Conservation (phyloP, 495 filamentous ascomycete species). For the Aspergillus wentii region DNA sequence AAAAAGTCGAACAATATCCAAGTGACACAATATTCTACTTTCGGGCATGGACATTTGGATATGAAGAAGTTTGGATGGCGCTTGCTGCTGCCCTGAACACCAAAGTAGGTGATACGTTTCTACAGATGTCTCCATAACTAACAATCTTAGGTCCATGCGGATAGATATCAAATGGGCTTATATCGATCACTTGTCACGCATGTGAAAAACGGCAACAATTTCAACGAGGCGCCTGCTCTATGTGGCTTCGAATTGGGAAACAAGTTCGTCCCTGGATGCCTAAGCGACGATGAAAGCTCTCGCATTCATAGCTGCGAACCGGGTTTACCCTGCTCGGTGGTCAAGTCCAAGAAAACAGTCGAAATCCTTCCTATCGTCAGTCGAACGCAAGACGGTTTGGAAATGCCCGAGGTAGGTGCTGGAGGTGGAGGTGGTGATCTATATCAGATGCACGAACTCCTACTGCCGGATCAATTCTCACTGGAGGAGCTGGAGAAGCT, state of each 20-base stretch:
- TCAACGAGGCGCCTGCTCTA: slow-evolving; percentile 59
- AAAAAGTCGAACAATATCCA: slow-evolving; percentile 65
- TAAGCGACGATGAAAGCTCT: slow-evolving; percentile 59
- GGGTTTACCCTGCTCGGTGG: slow-evolving; percentile 56
- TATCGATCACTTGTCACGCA: slow-evolving; percentile 59
- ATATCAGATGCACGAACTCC: slow-evolving; percentile 58
- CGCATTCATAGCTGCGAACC: slow-evolving; percentile 87
- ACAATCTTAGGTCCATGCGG: slow-evolving; percentile 65
- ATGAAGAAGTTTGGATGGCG: slow-evolving; percentile 88
- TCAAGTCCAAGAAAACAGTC: slow-evolving; percentile 53
- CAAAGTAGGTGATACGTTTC: slow-evolving; percentile 39
- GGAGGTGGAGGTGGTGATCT: slow-evolving; percentile 79
- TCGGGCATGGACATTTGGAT: slow-evolving; percentile 89
- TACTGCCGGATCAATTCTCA: slow-evolving; percentile 42
- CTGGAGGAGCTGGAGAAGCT: slow-evolving; percentile 42
- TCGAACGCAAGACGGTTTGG: slow-evolving; percentile 48
- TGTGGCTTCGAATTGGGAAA: slow-evolving; percentile 79
- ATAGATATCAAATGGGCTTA: slow-evolving; percentile 69
- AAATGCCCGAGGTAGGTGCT: slow-evolving; percentile 68
- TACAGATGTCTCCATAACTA: slow-evolving; percentile 1
- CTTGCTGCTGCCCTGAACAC: slow-evolving; percentile 64
- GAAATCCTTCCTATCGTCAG: slow-evolving; percentile 74
- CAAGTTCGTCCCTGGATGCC: slow-evolving; percentile 56
- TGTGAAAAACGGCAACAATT: slow-evolving; percentile 19
- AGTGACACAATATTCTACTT: slow-evolving; percentile 77